Percentiles rank a stretch among this genome's conserved stretches.
These are phyloP conservation scores for Leccinum sublutescens DNA, from an alignment of 768 basidiomycete species.

Conservation along the genomic window DNA sequence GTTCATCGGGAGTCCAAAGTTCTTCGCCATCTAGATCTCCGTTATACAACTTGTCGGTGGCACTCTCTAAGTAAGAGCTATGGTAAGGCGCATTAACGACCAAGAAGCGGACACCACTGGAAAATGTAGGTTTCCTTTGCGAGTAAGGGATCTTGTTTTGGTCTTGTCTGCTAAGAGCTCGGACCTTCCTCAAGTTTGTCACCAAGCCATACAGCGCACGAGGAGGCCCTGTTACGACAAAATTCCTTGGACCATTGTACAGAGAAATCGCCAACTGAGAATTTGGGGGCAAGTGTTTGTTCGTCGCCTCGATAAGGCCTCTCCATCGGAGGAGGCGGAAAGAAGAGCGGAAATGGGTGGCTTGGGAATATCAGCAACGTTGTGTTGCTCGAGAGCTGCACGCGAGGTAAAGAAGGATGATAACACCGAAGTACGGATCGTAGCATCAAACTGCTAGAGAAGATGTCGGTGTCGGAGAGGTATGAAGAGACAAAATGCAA, in stretches of 20 bases:
- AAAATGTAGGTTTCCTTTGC: slow-evolving; percentile 65
- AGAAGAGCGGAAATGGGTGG: too few species aligned
- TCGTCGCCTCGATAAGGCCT: slow-evolving; percentile 66
- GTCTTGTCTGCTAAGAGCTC: slow-evolving; percentile 81
- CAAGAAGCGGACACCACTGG: too few species aligned
- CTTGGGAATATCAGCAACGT: too few species aligned
- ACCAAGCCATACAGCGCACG: slow-evolving; percentile 49
- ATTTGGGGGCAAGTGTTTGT: slow-evolving; percentile 76
- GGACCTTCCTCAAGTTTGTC: slow-evolving; percentile 37
- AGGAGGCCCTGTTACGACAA: slow-evolving; percentile 91
- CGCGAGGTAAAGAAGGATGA: too few species aligned
- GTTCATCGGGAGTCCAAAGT: slow-evolving; percentile 63
- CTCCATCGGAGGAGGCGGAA: too few species aligned
- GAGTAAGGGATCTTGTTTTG: slow-evolving; percentile 38
- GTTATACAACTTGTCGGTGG: slow-evolving; percentile 71
- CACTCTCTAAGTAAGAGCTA: slow-evolving; percentile 75
- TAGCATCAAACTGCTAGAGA: too few species aligned
- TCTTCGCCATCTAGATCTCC: slow-evolving; percentile 78
- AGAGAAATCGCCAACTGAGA: slow-evolving; percentile 85
- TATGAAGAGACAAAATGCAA: too few species aligned
- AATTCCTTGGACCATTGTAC: slow-evolving; percentile 86
- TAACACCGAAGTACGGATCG: too few species aligned
- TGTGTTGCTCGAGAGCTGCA: too few species aligned
- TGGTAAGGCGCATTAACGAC: slow-evolving; percentile 53
- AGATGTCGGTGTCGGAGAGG: too few species aligned